Evolutionary conservation across 169 alveolate species (phyloP).

Genomic region (Plasmodium coatneyi): DNA sequence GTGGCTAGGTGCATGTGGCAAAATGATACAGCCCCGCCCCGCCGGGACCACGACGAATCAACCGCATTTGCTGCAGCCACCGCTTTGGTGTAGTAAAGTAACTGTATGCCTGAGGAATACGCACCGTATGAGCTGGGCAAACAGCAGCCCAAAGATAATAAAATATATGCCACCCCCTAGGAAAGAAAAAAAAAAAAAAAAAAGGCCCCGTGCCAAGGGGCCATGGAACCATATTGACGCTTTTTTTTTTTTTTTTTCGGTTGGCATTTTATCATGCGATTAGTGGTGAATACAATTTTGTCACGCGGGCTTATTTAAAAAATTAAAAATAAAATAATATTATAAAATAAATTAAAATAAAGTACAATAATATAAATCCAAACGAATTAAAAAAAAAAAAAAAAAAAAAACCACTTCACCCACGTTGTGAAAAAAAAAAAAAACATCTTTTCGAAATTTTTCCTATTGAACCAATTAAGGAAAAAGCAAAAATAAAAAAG

Average conservation of each 20-base stretch:
- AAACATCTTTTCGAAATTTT: not conserved
- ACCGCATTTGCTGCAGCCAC: not conserved
- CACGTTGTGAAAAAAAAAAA: not conserved
- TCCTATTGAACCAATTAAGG: not conserved
- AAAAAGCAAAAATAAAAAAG: not conserved
- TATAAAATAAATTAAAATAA: not conserved
- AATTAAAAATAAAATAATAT: not conserved
- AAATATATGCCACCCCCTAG: not conserved
- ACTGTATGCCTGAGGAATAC: not conserved
- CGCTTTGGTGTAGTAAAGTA: not conserved
- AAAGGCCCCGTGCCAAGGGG: constrained; percentile 59
- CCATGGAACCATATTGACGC: constrained; percentile 14
- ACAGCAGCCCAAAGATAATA: not conserved
- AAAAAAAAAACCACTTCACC: not conserved
- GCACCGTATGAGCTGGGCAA: not conserved
- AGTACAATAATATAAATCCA: not conserved
- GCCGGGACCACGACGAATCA: not conserved
- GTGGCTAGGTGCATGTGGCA: not conserved
- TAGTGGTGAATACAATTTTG: constrained; percentile 1
- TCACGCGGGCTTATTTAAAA: not conserved
- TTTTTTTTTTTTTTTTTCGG: not conserved
- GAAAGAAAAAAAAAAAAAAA: not conserved
- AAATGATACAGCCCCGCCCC: not conserved
- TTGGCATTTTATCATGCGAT: not conserved
- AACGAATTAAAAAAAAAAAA: not conserved